These are phyloP conservation scores for Platanus orientalis DNA, from an alignment of 164 flowering plant species.

Conservation along the genomic window DNA sequence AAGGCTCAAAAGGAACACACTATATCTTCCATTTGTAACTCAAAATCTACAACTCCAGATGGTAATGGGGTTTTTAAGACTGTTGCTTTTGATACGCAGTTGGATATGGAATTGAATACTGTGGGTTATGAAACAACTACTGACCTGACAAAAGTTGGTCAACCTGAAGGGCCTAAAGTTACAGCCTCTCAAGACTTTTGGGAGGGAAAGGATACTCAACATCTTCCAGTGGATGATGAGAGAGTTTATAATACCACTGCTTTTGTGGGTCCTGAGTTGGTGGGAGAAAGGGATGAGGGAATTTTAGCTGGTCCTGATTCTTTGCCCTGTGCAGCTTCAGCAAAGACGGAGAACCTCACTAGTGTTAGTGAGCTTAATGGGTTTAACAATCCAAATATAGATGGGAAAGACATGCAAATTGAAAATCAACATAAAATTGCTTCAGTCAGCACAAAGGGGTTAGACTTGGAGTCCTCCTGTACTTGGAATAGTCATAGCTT, in stretches of 20 bases:
- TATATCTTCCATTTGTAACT: slow-evolving; percentile 29
- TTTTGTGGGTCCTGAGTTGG: slow-evolving; percentile 20
- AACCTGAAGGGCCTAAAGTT: slow-evolving; percentile 25
- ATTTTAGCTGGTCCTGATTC: slow-evolving; percentile 30
- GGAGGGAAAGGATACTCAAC: slow-evolving; percentile 27
- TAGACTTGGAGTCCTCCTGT: slow-evolving; percentile 64
- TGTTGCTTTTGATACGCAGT: slow-evolving; percentile 29
- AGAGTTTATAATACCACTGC: slow-evolving; percentile 15
- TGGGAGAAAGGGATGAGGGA: slow-evolving; percentile 22
- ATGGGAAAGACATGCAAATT: slow-evolving; percentile 21
- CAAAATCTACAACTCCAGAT: slow-evolving; percentile 37
- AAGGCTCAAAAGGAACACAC: slow-evolving; percentile 34
- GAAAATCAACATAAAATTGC: slow-evolving; percentile 33
- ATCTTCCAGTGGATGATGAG: slow-evolving; percentile 20
- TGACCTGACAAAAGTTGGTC: slow-evolving; percentile 19
- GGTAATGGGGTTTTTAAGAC: slow-evolving; percentile 30
- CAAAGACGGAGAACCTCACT: slow-evolving; percentile 30
- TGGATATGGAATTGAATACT: slow-evolving; percentile 40
- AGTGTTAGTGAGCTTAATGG: slow-evolving; percentile 34
- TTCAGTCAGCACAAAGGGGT: slow-evolving; percentile 29
- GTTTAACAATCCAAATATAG: slow-evolving; percentile 21
- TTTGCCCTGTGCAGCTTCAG: slow-evolving; percentile 22
- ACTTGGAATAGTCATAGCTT: slow-evolving; percentile 32
- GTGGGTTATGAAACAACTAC: slow-evolving; percentile 20
- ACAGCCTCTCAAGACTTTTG: slow-evolving; percentile 19